phyloP scores from a whole-genome alignment of 73 alveolate genomes.

The Paramecium caudatum region DNA sequence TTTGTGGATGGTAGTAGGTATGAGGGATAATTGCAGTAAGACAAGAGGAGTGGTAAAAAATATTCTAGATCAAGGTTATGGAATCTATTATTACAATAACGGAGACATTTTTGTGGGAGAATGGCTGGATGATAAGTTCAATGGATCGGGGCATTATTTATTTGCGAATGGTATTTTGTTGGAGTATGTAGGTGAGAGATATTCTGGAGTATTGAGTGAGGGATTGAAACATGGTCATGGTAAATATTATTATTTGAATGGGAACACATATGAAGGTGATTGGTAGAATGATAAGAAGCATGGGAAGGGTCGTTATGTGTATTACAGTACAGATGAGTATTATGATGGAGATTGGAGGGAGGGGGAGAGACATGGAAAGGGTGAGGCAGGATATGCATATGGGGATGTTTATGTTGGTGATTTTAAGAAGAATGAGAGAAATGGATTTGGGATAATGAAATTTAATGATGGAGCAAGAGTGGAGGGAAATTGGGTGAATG shows the following conservation, averaged over 20 bases:
- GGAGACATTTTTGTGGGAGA: constrained; percentile 82
- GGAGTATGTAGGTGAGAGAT: constrained; percentile 8
- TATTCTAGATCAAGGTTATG: constrained; percentile 41
- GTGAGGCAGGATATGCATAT: constrained; percentile 72
- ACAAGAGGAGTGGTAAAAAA: constrained; percentile 23
- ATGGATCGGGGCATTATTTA: constrained; percentile 72
- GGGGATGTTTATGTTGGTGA: constrained; percentile 84
- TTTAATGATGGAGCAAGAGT: constrained; percentile 82
- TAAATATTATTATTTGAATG: constrained; percentile 74
- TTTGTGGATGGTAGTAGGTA: constrained; percentile 83
- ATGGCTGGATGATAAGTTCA: constrained; percentile 77
- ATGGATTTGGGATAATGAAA: constrained; percentile 83
- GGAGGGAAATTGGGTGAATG: constrained; percentile 73
- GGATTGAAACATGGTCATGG: constrained; percentile 77
- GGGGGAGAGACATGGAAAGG: constrained; percentile 73
- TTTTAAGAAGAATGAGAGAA: constrained; percentile 76
- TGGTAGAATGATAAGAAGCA: constrained; percentile 75
- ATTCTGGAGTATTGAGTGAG: constrained; percentile 47
- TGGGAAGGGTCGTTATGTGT: constrained; percentile 70
- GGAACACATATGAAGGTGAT: constrained; percentile 72
- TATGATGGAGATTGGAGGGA: constrained; percentile 78
- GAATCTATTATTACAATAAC: constrained; percentile 67
- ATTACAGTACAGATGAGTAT: constrained; percentile 69
- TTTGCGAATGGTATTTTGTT: constrained; percentile 55
- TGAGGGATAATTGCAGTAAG: constrained; percentile 54